These are phyloP conservation scores for Pneumocystis jirovecii DNA, from an alignment of 1,139 yeast species.

Conservation along the genomic window DNA sequence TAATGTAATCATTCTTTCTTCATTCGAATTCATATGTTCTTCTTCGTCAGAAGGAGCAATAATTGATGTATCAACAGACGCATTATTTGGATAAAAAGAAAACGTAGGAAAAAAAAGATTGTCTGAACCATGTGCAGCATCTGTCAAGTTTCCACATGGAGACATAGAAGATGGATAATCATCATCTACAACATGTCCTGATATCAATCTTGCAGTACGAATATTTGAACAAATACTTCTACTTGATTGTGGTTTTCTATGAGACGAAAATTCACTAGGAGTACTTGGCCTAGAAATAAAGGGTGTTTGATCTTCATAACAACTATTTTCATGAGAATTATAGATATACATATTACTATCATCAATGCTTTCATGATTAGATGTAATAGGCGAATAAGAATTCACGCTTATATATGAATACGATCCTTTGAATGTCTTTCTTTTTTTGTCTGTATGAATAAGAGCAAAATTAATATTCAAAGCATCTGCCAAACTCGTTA, in stretches of 20 bases:
- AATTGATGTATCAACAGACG: conserved; percentile 2
- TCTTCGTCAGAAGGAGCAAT: conserved; percentile 47
- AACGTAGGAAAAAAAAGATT: conserved; percentile 8
- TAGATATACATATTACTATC: not conserved
- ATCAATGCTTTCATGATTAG: not conserved
- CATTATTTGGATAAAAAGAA: conserved; percentile 3
- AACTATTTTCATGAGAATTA: not conserved
- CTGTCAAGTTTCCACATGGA: conserved; percentile 19
- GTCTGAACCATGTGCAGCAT: conserved; percentile 18
- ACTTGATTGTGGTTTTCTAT: not conserved
- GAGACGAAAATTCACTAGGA: not conserved
- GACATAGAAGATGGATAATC: conserved; percentile 32
- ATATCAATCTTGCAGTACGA: conserved; percentile 89
- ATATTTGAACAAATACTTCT: conserved; percentile 29
- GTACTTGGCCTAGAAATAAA: not conserved
- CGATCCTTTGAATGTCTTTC: conserved; percentile 30
- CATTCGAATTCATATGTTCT: conserved; percentile 42
- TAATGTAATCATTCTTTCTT: conserved; percentile 80
- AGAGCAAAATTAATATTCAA: conserved; percentile 92
- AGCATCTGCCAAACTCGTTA: conserved; percentile 90
- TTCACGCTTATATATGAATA: conserved; percentile 31
- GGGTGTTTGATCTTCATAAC: not conserved
- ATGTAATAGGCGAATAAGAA: conserved; percentile 28
- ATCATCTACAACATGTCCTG: conserved; percentile 95
- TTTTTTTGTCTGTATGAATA: conserved; percentile 96